A percentile compares a stretch with the other conserved stretches of the same genome.
phyloP scores from a whole-genome alignment of 148 eudicot genomes.

The Vaccinium myrtillus region DNA sequence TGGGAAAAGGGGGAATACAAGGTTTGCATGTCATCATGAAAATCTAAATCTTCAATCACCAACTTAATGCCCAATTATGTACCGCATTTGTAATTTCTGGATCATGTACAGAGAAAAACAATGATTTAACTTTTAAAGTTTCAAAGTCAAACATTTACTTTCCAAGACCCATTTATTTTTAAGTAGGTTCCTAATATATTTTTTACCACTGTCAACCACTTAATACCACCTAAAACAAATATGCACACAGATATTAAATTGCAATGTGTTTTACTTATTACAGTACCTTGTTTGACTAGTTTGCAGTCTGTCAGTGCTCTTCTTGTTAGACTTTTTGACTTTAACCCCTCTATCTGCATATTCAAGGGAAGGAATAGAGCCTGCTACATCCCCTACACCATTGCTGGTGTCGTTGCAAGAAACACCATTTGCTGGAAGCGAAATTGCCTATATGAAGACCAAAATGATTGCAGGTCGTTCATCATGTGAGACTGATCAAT shows the following conservation, averaged over 20 bases:
- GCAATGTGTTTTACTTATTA: neutral
- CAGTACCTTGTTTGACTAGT: slow-evolving; percentile 38
- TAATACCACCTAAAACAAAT: neutral
- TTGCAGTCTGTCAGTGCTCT: slow-evolving; percentile 22
- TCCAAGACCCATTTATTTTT: neutral
- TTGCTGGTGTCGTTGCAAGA: slow-evolving; percentile 30
- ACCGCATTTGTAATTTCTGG: neutral
- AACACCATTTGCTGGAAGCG: slow-evolving; percentile 45
- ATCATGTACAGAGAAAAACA: neutral
- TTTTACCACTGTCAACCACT: neutral
- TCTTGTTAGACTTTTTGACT: slow-evolving; percentile 19
- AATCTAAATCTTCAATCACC: neutral
- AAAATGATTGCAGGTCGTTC: slow-evolving; percentile 10
- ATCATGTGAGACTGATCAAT: neutral
- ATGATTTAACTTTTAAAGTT: neutral
- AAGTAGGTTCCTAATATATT: neutral
- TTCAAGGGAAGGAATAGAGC: slow-evolving; percentile 20
- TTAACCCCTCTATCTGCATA: slow-evolving; percentile 33
- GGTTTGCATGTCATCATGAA: too few relatives aligned
- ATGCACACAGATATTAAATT: neutral
- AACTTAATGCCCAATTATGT: slow-evolving; percentile 1
- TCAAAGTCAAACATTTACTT: neutral
- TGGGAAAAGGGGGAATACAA: neutral
- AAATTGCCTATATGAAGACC: slow-evolving; percentile 45
- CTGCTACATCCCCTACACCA: slow-evolving; percentile 34